phyloP scores from a whole-genome alignment of 2,329 filamentous ascomycete genomes.

The Fusarium musae region DNA sequence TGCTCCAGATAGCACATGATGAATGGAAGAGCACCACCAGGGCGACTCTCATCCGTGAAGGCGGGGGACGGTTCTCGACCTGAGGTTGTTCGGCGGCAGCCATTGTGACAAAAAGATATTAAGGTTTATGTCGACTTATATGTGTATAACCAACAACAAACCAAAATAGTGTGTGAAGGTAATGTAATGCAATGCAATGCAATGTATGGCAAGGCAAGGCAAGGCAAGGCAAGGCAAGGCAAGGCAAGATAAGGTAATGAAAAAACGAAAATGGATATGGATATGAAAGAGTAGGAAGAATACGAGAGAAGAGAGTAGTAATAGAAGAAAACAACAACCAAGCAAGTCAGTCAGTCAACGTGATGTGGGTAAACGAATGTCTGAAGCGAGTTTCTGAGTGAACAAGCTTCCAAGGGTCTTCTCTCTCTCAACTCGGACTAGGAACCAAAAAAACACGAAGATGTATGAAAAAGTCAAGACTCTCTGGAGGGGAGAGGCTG shows the following conservation, averaged over 20 bases:
- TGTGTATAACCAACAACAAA: neutral
- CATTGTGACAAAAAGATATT: constrained; percentile 27
- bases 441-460: constrained; percentile 19
- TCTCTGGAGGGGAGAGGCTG: constrained; percentile 22
- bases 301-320: constrained; percentile 1
- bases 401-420: constrained; percentile 25
- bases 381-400: constrained; percentile 23
- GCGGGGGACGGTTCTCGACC: constrained; percentile 29
- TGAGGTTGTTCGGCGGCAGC: constrained; percentile 32
- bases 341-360: neutral
- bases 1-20: constrained; percentile 44
- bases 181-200: neutral
- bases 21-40: constrained; percentile 44
- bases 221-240: neutral
- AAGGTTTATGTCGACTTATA: constrained; percentile 7
- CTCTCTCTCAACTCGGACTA: constrained; percentile 3
- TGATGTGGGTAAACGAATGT: constrained; percentile 29
- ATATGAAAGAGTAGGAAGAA: neutral
- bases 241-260: neutral
- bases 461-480: constrained; percentile 18
- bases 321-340: constrained; percentile 2
- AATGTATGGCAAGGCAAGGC: neutral
- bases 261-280: neutral
- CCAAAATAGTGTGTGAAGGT: neutral
- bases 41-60: constrained; percentile 35